Percentiles rank a stretch among this genome's conserved stretches.
phyloP scores from a whole-genome alignment of 1,139 yeast species.

The Taphrina sp. region DNA sequence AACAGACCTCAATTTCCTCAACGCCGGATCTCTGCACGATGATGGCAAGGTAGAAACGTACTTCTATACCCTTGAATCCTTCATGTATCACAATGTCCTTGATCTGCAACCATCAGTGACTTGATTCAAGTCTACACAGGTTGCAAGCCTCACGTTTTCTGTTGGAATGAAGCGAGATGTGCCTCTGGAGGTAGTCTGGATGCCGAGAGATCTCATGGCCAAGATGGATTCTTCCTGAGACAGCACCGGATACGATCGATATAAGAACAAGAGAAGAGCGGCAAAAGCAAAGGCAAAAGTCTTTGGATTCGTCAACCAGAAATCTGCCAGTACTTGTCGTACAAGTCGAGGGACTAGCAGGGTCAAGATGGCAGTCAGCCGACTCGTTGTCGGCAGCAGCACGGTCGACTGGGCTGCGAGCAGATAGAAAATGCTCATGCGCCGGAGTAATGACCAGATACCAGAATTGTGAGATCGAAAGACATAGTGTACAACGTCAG shows the following conservation, averaged over 20 bases:
- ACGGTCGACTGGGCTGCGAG: no score
- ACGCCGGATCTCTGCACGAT: slow-evolving; percentile 46
- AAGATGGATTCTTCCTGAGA: slow-evolving; percentile 21
- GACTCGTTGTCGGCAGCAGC: no score
- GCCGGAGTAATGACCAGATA: no score
- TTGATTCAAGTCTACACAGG: neutral
- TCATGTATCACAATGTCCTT: slow-evolving; percentile 61
- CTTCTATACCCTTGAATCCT: slow-evolving; percentile 58
- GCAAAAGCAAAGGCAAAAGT: neutral
- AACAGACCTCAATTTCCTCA: slow-evolving; percentile 49
- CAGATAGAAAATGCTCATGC: no score
- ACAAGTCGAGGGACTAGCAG: no score
- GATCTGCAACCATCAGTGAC: slow-evolving; percentile 40
- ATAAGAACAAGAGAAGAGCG: neutral
- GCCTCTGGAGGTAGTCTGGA: slow-evolving; percentile 31
- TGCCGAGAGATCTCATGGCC: slow-evolving; percentile 27
- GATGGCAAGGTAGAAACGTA: slow-evolving; percentile 54
- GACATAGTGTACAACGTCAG: no score
- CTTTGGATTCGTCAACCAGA: slow-evolving; percentile 12
- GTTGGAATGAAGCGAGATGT: slow-evolving; percentile 20
- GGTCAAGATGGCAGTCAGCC: no score
- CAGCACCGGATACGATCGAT: slow-evolving; percentile 10
- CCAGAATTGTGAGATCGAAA: no score
- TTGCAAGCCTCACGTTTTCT: slow-evolving; percentile 2
- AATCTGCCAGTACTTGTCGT: neutral